These are phyloP conservation scores for Alternaria triticina DNA, from an alignment of 2,329 filamentous ascomycete genomes.

Conservation along the genomic window DNA sequence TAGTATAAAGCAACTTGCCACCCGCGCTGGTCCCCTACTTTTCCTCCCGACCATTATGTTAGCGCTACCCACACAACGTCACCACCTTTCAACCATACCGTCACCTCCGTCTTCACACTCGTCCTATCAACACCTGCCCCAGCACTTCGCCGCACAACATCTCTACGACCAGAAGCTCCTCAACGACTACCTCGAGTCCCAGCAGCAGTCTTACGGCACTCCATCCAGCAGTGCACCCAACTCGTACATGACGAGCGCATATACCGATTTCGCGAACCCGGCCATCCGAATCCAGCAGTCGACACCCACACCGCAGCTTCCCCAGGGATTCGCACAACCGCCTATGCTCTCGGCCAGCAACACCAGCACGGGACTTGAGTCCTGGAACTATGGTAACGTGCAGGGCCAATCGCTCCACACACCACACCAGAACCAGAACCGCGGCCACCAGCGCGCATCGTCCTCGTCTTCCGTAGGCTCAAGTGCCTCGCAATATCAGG, in stretches of 20 bases:
- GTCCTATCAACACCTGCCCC: constrained; percentile 37
- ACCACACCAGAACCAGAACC: constrained; percentile 35
- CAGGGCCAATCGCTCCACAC: constrained; percentile 44
- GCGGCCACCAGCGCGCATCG: constrained; percentile 47
- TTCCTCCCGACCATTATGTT: constrained; percentile 45
- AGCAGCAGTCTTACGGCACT: constrained; percentile 37
- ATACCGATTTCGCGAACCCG: constrained; percentile 44
- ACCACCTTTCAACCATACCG: constrained; percentile 40
- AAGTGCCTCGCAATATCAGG: constrained; percentile 43
- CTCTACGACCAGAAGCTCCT: constrained; percentile 44
- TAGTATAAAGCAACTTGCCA: constrained; percentile 50
- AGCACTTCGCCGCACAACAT: constrained; percentile 31
- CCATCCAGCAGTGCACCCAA: constrained; percentile 21
- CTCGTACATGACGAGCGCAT: constrained; percentile 44
- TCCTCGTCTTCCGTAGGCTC: constrained; percentile 50
- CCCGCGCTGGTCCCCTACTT: constrained; percentile 42
- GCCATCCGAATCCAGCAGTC: constrained; percentile 51
- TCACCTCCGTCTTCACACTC: constrained; percentile 41
- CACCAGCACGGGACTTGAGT: constrained; percentile 33
- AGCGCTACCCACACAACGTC: constrained; percentile 47
- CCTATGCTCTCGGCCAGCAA: constrained; percentile 40
- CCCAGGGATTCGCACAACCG: constrained; percentile 35
- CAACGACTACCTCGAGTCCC: constrained; percentile 47
- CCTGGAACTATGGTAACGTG: constrained; percentile 44
- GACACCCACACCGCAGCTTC: constrained; percentile 46